These are phyloP conservation scores for Aureobasidium sp. DNA, from an alignment of 2,329 filamentous ascomycete species.

Conservation along the genomic window DNA sequence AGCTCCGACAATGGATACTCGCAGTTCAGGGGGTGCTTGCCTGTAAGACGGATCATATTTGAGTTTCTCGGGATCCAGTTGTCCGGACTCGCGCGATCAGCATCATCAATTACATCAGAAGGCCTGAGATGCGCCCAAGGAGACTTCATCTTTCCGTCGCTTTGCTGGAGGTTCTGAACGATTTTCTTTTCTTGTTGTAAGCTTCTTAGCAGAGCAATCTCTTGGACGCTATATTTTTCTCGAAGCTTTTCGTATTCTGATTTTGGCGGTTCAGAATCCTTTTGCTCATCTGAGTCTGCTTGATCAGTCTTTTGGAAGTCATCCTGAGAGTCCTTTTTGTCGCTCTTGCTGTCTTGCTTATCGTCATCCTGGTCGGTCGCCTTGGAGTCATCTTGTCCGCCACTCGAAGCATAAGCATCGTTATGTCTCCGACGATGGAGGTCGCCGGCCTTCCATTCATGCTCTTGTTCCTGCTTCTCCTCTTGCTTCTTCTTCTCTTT, in stretches of 20 bases:
- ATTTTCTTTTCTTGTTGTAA: slow-evolving; percentile 39
- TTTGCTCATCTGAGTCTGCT: slow-evolving; percentile 12
- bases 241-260: slow-evolving; percentile 21
- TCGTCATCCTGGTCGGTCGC: not conserved
- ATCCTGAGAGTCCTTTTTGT: not conserved
- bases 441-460: slow-evolving; percentile 21
- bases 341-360: slow-evolving; percentile 14
- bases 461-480: slow-evolving; percentile 20
- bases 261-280: not conserved
- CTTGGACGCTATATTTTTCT: slow-evolving; percentile 32
- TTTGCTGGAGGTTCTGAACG: slow-evolving; percentile 31
- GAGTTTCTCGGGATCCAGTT: slow-evolving; percentile 44
- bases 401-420: slow-evolving; percentile 26
- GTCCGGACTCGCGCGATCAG: slow-evolving; percentile 44
- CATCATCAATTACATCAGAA: slow-evolving; percentile 36
- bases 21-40: slow-evolving; percentile 46
- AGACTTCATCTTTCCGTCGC: slow-evolving; percentile 34
- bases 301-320: slow-evolving; percentile 8
- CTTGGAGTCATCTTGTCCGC: not conserved
- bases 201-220: slow-evolving; percentile 35
- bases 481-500: slow-evolving; percentile 20
- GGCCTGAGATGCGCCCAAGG: slow-evolving; percentile 27
- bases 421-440: slow-evolving; percentile 29
- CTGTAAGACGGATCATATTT: slow-evolving; percentile 42
- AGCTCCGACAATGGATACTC: slow-evolving; percentile 37